Percentiles rank a stretch among this genome's conserved stretches.
Evolutionary conservation across 306 rosid species (phyloP).

Genomic region (Neltuma alba): DNA sequence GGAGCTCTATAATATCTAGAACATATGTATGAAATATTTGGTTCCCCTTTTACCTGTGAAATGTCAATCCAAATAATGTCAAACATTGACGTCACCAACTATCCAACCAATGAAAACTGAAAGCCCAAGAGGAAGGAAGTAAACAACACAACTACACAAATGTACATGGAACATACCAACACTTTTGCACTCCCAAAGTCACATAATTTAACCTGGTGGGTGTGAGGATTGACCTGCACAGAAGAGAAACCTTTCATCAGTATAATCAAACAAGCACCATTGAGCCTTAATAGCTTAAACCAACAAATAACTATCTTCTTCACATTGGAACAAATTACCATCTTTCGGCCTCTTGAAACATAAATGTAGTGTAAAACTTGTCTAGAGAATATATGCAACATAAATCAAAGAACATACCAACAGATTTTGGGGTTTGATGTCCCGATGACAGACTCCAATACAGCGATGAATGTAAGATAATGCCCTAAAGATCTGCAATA

Average conservation of each 20-base stretch:
- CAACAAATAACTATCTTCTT: not conserved
- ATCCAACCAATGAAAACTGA: slow-evolving; percentile 8
- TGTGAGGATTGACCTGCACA: slow-evolving; percentile 85
- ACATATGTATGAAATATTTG: slow-evolving; percentile 89
- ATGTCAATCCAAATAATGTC: slow-evolving; percentile 24
- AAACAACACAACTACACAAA: not conserved
- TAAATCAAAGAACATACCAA: slow-evolving; percentile 49
- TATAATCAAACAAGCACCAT: not conserved
- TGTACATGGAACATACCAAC: slow-evolving; percentile 56
- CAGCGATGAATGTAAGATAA: slow-evolving; percentile 81
- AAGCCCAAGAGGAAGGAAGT: slow-evolving; percentile 11
- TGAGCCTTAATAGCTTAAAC: not conserved
- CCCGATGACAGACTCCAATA: slow-evolving; percentile 92
- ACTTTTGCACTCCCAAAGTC: slow-evolving; percentile 97
- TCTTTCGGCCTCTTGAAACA: slow-evolving; percentile 4
- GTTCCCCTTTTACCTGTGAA: slow-evolving; percentile 83
- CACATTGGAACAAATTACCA: slow-evolving; percentile 1
- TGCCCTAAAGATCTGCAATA: slow-evolving; percentile 81
- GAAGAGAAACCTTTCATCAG: slow-evolving; percentile 18
- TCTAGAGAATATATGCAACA: not conserved
- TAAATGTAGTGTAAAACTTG: not conserved
- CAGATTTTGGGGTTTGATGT: slow-evolving; percentile 89
- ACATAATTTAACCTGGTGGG: slow-evolving; percentile 88
- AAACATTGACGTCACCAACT: not conserved
- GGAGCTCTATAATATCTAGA: slow-evolving; percentile 94